Evolutionary conservation across 2,329 filamentous ascomycete genomes (phyloP), one percentile per base, ranked within the genome.

Genomic region (Penicillium sclerotigenum): DNA sequence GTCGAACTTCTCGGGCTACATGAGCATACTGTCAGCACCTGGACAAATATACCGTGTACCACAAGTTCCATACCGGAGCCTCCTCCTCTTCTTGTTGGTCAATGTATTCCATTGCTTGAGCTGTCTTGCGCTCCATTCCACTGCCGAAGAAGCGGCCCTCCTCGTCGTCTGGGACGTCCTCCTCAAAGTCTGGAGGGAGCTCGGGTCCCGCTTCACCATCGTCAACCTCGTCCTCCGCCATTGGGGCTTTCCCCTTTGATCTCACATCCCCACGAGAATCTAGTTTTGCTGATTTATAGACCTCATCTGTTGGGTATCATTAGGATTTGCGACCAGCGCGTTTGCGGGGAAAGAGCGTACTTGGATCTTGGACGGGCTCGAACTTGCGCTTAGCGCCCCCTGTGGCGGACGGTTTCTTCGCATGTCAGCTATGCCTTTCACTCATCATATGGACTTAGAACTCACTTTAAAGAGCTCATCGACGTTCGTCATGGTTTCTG

Each of bases 111-210:
- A 99, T 82, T 20, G 94, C 90, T 65, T 91, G 84, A 2, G 86
- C 87, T 62, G 95, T 91, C 63, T 90, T 83, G 56, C 87, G 82
- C 26, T 88, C 90, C 65, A 99, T 88, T 33, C 94, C 94, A 52
- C 91, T 90, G 41, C 93, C 94, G 66, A 97, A 99, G 79, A 99
- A 99, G 11, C 94, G 87, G 1, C 93, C 94, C 61, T 96, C 94
- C 51, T 96, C 91, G 65, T 96, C 92, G 63, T 93, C 89, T 9
- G 72, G 78, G 75, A 82, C 78, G 46, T 84, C 81, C 48, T 82
- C 83, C 34, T 81, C 77, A 26, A 83, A 79, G 59, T 84, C 83
- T 7, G 79, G 79, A 14, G 84, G 81, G 34, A 82, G 75, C 41
- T 83, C 79, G 1, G 81, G 81, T 0, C 81, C 82, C 2, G 82